These are phyloP conservation scores for Pseudogymnoascus sp. DNA, from an alignment of 2,329 filamentous ascomycete species.

Conservation along the genomic window DNA sequence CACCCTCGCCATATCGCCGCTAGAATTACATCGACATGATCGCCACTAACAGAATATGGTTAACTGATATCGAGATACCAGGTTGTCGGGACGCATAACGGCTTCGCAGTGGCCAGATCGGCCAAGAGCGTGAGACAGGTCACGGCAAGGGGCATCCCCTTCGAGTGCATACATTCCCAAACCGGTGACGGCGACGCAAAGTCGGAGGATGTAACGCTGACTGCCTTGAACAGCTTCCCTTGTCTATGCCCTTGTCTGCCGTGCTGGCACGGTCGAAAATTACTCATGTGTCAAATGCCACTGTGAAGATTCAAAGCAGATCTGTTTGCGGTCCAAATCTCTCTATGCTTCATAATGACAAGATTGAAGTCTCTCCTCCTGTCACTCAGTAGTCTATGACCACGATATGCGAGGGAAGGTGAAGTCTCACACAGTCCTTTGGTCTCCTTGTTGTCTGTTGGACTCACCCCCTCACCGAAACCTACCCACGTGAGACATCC, in stretches of 20 bases:
- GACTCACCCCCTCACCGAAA: neutral
- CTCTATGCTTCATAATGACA: neutral
- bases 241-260: neutral
- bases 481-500: neutral
- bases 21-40: neutral
- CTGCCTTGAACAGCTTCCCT: neutral
- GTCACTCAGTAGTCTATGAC: neutral
- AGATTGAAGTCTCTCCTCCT: neutral
- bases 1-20: neutral
- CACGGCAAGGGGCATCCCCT: neutral
- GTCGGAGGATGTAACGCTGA: neutral
- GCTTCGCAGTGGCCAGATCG: neutral
- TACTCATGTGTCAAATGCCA: neutral
- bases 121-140: neutral
- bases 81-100: neutral
- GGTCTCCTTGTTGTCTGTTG: neutral
- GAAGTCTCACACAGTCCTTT: neutral
- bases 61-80: neutral
- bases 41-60: neutral
- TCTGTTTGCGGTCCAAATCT: neutral
- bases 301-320: neutral
- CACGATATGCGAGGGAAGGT: neutral
- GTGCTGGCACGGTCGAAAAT: neutral
- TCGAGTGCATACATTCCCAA: neutral
- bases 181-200: neutral